Conservation (phyloP, 2,329 filamentous ascomycete species). For the Ceratocystis cacaofunesta region DNA sequence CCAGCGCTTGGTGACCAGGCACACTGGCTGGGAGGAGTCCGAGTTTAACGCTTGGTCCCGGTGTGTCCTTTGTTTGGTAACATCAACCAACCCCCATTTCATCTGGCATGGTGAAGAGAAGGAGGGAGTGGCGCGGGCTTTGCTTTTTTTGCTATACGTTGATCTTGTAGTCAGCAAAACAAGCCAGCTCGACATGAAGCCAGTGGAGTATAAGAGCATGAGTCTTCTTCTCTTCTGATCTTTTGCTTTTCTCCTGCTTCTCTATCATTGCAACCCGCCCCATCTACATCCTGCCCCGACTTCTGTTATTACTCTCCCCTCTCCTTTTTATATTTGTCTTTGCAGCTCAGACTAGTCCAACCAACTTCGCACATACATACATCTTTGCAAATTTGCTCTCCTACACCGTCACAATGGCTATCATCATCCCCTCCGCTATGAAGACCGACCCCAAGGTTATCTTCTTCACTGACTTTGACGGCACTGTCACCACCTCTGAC, state of each 20-base stretch:
- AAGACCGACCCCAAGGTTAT: conserved; percentile 69
- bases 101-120: not conserved
- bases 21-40: not conserved
- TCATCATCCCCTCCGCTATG: conserved; percentile 23
- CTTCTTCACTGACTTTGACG: conserved; percentile 99
- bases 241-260: conserved; percentile 3
- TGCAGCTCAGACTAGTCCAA: not conserved
- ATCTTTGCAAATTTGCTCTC: not conserved
- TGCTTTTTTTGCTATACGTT: not conserved
- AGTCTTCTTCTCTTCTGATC: conserved; percentile 7
- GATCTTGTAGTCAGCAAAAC: not conserved
- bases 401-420: conserved; percentile 14
- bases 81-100: not conserved
- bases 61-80: conserved; percentile 2
- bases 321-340: not conserved
- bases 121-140: not conserved
- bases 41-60: conserved; percentile 1
- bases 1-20: not conserved
- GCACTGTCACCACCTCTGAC: conserved; percentile 68
- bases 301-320: not conserved
- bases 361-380: not conserved
- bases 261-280: not conserved
- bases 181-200: not conserved
- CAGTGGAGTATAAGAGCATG: conserved; percentile 14
- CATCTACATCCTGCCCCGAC: conserved; percentile 1